A percentile compares a stretch with the other conserved stretches of the same genome.
Conservation (phyloP, 2,329 filamentous ascomycete genomes). For the Venturia asperata region DNA sequence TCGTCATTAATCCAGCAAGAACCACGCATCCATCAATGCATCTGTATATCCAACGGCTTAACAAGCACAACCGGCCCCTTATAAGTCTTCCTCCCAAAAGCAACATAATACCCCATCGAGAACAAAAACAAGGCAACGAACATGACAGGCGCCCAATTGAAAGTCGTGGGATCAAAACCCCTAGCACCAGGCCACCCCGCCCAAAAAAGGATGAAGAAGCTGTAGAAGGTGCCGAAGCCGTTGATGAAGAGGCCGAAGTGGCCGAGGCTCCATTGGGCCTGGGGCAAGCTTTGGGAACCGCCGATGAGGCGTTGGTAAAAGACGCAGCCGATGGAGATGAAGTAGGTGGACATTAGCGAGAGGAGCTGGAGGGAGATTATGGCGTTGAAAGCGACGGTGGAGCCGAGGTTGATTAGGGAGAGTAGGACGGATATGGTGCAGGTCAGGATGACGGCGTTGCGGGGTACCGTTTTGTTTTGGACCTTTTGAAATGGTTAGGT, state of each 20-base stretch:
- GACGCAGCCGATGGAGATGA: slow-evolving; percentile 30
- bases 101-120: slow-evolving; percentile 16
- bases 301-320: slow-evolving; percentile 25
- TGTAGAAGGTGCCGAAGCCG: slow-evolving; percentile 31
- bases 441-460: slow-evolving; percentile 28
- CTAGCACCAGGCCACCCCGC: slow-evolving; percentile 30
- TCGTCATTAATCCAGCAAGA: too few relatives aligned
- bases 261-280: slow-evolving; percentile 34
- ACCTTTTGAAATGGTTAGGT: slow-evolving; percentile 17
- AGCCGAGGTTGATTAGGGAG: slow-evolving; percentile 38
- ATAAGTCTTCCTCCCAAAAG: slow-evolving; percentile 16
- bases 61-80: slow-evolving; percentile 19
- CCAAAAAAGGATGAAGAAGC: slow-evolving; percentile 33
- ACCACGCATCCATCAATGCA: background rate
- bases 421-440: slow-evolving; percentile 30
- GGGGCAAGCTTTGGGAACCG: slow-evolving; percentile 24
- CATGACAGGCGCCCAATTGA: slow-evolving; percentile 23
- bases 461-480: slow-evolving; percentile 21
- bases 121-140: slow-evolving; percentile 20
- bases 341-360: slow-evolving; percentile 30
- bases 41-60: background rate
- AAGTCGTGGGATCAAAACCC: slow-evolving; percentile 19
- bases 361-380: slow-evolving; percentile 32
- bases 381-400: slow-evolving; percentile 34
- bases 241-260: slow-evolving; percentile 33